phyloP scores from a whole-genome alignment of 208 protist genomes.

The Trichomonas gallinae region DNA sequence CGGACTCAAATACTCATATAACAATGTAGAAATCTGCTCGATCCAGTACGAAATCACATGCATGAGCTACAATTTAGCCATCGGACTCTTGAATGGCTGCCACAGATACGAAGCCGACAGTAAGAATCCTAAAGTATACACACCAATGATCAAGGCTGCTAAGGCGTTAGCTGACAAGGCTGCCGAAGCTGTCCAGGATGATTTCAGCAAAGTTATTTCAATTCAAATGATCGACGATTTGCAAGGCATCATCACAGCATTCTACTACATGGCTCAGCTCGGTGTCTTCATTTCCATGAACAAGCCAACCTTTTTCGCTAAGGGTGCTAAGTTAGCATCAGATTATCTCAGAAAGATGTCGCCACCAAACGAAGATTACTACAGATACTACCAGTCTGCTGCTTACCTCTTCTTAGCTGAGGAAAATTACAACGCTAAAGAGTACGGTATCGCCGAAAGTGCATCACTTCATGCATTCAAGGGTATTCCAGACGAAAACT shows the following conservation, averaged over 20 bases:
- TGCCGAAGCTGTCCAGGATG: neutral
- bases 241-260: neutral
- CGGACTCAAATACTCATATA: neutral
- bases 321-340: neutral
- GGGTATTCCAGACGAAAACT: neutral
- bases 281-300: neutral
- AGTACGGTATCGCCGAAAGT: neutral
- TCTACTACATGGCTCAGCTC: neutral
- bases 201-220: neutral
- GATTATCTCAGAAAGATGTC: neutral
- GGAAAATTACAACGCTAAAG: neutral
- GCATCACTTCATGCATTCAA: neutral
- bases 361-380: neutral
- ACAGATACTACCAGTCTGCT: neutral
- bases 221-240: neutral
- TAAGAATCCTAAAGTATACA: neutral
- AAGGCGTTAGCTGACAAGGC: neutral
- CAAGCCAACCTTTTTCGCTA: neutral
- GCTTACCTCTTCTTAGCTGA: neutral
- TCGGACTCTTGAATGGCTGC: neutral
- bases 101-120: neutral
- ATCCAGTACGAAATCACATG: neutral
- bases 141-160: neutral
- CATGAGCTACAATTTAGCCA: neutral
- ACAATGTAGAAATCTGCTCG: neutral